Conservation (phyloP, 352 stramenopile genomes). For the Globisporangium cystogenes region DNA sequence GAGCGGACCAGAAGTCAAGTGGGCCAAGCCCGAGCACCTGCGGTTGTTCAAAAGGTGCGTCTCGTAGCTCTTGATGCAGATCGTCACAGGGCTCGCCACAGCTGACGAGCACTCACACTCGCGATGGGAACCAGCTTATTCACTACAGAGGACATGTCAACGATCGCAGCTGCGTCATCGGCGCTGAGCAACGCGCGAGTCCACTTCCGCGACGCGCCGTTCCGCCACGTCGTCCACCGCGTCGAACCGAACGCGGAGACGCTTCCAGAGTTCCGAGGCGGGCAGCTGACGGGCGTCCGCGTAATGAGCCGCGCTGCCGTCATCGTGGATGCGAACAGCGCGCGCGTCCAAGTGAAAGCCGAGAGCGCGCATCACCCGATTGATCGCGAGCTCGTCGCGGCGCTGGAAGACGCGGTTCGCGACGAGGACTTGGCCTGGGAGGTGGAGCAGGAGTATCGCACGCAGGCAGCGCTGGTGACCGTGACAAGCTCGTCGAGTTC, state of each 20-base stretch:
- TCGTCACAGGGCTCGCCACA: too few relatives aligned
- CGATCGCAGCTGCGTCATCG: not conserved
- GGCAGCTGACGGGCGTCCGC: not conserved
- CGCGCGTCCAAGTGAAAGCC: slow-evolving; percentile 4
- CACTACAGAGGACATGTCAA: not conserved
- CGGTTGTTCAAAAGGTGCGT: slow-evolving; percentile 44
- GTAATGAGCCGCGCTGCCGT: slow-evolving; percentile 4
- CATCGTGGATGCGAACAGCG: slow-evolving; percentile 15
- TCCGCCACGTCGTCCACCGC: slow-evolving; percentile 3
- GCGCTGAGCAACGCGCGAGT: not conserved
- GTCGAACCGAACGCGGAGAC: not conserved
- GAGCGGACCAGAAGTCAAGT: slow-evolving; percentile 6
- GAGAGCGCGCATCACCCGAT: slow-evolving; percentile 8
- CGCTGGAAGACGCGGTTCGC: slow-evolving; percentile 19
- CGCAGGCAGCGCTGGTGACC: too few relatives aligned
- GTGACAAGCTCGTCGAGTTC: too few relatives aligned
- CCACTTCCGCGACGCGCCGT: slow-evolving; percentile 2
- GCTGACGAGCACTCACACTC: too few relatives aligned
- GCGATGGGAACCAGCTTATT: too few relatives aligned
- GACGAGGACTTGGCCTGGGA: slow-evolving; percentile 10
- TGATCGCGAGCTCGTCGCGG: slow-evolving; percentile 17
- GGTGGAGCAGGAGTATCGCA: slow-evolving; percentile 2
- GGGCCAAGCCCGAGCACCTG: slow-evolving; percentile 22
- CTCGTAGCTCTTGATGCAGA: too few relatives aligned
- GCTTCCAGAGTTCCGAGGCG: slow-evolving; percentile 1